phyloP scores from a whole-genome alignment of 164 flowering plant species.

The Tetrastigma voinierianum region DNA sequence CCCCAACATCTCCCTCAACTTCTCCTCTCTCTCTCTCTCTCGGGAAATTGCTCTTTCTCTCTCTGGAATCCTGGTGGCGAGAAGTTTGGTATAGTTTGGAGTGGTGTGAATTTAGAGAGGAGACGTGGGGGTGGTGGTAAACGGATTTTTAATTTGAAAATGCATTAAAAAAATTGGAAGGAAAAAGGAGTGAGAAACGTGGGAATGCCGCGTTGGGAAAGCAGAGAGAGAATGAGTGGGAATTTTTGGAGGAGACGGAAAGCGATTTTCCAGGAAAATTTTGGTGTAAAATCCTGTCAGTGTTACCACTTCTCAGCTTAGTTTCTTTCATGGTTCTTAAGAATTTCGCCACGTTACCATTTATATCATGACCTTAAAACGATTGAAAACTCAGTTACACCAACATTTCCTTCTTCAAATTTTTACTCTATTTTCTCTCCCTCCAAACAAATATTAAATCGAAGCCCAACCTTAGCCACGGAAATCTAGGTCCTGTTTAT shows the following conservation, averaged over 20 bases:
- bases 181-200: slow-evolving; percentile 4
- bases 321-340: background rate
- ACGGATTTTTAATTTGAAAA: background rate
- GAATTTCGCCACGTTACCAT: background rate
- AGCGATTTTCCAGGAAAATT: background rate
- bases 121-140: background rate
- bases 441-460: too few relatives aligned
- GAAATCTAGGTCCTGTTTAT: too few relatives aligned
- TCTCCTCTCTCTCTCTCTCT: too few relatives aligned
- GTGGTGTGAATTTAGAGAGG: background rate
- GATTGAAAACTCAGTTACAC: too few relatives aligned
- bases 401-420: too few relatives aligned
- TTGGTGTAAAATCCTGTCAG: background rate
- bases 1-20: slow-evolving; percentile 19
- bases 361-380: too few relatives aligned
- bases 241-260: background rate
- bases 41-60: background rate
- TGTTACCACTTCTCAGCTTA: too few relatives aligned
- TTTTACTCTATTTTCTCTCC: too few relatives aligned
- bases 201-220: slow-evolving; percentile 5
- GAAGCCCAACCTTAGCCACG: too few relatives aligned
- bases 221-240: slow-evolving; percentile 3
- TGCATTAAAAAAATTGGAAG: background rate
- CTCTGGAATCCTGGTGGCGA: background rate
- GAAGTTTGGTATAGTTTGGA: too few relatives aligned